phyloP scores from a whole-genome alignment of 2,329 filamentous ascomycete species.

The Epicoccum nigrum region DNA sequence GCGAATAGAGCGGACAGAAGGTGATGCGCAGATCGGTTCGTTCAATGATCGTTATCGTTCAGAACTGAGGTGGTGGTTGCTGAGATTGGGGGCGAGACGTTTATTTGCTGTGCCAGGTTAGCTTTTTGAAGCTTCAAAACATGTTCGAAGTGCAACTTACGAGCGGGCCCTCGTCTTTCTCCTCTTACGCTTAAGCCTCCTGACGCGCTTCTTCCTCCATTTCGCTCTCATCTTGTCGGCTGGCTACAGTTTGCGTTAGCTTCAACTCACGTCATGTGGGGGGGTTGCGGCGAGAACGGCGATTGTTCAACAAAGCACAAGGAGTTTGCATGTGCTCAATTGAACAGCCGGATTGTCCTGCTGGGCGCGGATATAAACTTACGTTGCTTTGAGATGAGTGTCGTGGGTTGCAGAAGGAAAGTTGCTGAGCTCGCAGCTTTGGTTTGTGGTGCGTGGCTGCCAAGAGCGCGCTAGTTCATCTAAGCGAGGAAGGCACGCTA shows the following conservation, averaged over 20 bases:
- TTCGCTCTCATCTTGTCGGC: conserved; percentile 82
- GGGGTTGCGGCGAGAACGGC: conserved; percentile 11
- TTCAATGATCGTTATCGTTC: conserved; percentile 37
- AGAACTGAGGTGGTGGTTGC: conserved; percentile 40
- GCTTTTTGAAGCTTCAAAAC: not conserved
- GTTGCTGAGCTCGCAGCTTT: conserved; percentile 23
- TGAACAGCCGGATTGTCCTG: conserved; percentile 21
- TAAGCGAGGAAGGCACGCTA: conserved; percentile 12
- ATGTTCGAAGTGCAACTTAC: conserved; percentile 63
- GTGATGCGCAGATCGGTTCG: conserved; percentile 33
- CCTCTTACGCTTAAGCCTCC: conserved; percentile 99
- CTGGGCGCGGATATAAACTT: conserved; percentile 32
- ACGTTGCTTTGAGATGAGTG: conserved; percentile 53
- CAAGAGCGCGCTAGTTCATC: conserved; percentile 2
- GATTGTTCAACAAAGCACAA: conserved; percentile 10
- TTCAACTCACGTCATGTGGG: conserved; percentile 18
- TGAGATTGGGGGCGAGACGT: conserved; percentile 54
- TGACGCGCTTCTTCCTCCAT: conserved; percentile 99
- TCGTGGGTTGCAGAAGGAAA: conserved; percentile 48
- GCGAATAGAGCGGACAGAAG: conserved; percentile 29
- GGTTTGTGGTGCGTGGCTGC: conserved; percentile 13
- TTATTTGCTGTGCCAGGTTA: conserved; percentile 52
- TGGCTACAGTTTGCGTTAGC: conserved; percentile 38
- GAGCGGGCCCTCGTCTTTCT: conserved; percentile 99
- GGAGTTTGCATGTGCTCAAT: conserved; percentile 29